phyloP scores from a whole-genome alignment of 176 grass and related monocot species.

The Luzula sylvatica region DNA sequence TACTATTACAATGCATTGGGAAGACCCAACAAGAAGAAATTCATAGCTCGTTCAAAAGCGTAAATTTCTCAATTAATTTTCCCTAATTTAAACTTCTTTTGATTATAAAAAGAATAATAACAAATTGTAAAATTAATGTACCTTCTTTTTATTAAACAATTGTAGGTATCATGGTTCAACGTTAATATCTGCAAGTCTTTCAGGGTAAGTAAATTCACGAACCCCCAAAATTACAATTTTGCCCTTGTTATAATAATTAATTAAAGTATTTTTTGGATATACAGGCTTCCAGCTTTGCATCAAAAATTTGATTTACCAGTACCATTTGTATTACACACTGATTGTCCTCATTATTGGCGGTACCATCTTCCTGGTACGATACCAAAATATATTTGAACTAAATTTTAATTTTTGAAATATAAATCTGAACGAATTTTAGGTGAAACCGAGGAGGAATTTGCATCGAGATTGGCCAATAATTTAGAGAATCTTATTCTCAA shows the following conservation, averaged over 20 bases:
- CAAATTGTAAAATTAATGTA: not conserved
- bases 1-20: conserved; percentile 98
- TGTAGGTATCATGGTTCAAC: conserved; percentile 96
- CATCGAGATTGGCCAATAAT: conserved; percentile 74
- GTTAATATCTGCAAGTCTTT: conserved; percentile 77
- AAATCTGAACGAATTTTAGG: conserved; percentile 25
- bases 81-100: conserved; percentile 4
- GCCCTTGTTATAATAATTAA: conserved; percentile 13
- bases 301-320: conserved; percentile 97
- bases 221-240: conserved; percentile 1
- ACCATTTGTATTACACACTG: conserved; percentile 89
- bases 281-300: conserved; percentile 83
- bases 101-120: not conserved
- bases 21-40: conserved; percentile 94
- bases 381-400: not conserved
- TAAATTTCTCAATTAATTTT: conserved; percentile 30
- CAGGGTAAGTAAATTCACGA: conserved; percentile 40
- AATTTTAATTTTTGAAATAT: not conserved
- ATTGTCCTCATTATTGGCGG: conserved; percentile 92
- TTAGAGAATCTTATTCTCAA: conserved; percentile 96
- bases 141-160: conserved; percentile 4
- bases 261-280: conserved; percentile 25
- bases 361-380: conserved; percentile 75
- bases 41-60: conserved; percentile 90
- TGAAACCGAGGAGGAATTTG: conserved; percentile 92